These are phyloP conservation scores for Kuraishia ogatae DNA, from an alignment of 805 yeast genomes.

Conservation along the genomic window DNA sequence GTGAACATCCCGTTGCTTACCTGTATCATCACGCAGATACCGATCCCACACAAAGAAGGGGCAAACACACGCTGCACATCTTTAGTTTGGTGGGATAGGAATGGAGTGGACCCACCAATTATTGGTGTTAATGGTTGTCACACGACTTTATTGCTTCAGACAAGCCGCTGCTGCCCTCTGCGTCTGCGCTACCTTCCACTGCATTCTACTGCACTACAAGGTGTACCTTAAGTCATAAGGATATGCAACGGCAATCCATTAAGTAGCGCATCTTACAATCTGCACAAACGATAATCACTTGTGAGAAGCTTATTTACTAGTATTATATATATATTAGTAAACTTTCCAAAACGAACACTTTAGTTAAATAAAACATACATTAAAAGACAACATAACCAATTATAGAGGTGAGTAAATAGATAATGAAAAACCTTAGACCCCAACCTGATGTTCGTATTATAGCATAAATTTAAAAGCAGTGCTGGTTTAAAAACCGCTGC, in stretches of 20 bases:
- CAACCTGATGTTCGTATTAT: not conserved
- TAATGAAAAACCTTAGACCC: not conserved
- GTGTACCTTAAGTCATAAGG: too few species aligned
- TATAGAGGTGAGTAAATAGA: not conserved
- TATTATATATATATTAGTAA: too few species aligned
- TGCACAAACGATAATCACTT: too few species aligned
- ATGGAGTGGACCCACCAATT: not conserved
- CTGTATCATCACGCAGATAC: not conserved
- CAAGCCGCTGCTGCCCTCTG: not conserved
- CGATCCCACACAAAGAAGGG: not conserved
- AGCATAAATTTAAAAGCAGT: not conserved
- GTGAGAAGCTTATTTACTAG: too few species aligned
- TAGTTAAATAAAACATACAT: not conserved
- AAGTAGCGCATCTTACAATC: too few species aligned
- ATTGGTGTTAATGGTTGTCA: not conserved
- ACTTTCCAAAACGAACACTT: too few species aligned
- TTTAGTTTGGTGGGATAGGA: not conserved
- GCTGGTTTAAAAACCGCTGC: not conserved
- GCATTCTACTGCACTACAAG: too few species aligned
- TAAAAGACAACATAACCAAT: not conserved
- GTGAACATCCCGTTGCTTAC: not conserved
- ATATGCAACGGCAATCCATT: too few species aligned
- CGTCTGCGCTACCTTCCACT: too few species aligned
- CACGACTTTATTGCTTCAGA: not conserved
- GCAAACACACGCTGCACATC: conserved; percentile 1